Conservation (phyloP, 2,329 filamentous ascomycete species). For the Sordariomycetes sp. region DNA sequence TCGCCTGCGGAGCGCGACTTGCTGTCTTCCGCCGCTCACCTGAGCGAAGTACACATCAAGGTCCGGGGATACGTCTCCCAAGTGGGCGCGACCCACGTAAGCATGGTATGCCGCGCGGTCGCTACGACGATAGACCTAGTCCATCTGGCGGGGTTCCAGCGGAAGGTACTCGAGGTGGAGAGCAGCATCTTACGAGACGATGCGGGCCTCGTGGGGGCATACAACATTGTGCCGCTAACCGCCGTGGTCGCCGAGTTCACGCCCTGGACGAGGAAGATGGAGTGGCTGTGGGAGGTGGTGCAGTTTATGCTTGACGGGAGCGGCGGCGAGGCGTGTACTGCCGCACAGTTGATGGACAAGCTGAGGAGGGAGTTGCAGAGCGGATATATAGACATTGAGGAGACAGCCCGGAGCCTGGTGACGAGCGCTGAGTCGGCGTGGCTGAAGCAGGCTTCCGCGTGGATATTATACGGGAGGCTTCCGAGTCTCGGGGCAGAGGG, state of each 20-base stretch:
- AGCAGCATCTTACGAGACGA: constrained; percentile 65
- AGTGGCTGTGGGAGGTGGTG: constrained; percentile 72
- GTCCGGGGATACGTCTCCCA: constrained; percentile 56
- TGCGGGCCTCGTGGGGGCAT: constrained; percentile 73
- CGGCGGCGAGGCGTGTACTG: constrained; percentile 41
- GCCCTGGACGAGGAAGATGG: constrained; percentile 74
- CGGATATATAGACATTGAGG: constrained; percentile 78
- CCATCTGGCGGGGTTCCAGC: constrained; percentile 73
- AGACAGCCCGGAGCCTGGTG: constrained; percentile 62
- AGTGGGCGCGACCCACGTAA: constrained; percentile 62
- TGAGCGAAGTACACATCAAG: constrained; percentile 68
- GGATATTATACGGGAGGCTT: constrained; percentile 80
- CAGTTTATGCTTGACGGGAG: constrained; percentile 49
- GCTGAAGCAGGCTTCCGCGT: constrained; percentile 82
- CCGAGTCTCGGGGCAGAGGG: constrained; percentile 70
- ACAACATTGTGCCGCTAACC: constrained; percentile 86
- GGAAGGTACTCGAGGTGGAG: constrained; percentile 78
- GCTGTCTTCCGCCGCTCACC: constrained; percentile 62
- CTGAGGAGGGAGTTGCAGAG: constrained; percentile 70
- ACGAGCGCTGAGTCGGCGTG: constrained; percentile 77
- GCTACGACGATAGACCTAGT: constrained; percentile 64
- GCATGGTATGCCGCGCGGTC: constrained; percentile 78
- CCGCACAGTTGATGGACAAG: constrained; percentile 66
- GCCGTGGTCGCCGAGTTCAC: constrained; percentile 75
- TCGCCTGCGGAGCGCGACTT: constrained; percentile 78